These are phyloP conservation scores for Penicillium sp. DNA, from an alignment of 2,329 filamentous ascomycete genomes.

Conservation along the genomic window DNA sequence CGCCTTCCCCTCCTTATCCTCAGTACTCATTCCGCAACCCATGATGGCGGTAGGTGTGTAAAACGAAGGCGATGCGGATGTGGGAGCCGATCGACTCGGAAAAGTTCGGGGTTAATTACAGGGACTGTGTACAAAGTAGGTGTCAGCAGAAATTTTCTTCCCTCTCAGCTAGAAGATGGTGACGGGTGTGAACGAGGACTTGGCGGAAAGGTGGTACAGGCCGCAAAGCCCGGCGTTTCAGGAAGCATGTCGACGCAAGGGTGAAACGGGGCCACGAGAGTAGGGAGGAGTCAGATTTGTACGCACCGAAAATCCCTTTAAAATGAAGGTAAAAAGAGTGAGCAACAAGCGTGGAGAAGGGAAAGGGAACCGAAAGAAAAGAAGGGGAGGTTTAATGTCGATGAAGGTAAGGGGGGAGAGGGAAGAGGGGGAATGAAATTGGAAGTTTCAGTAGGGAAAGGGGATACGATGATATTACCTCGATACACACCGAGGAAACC, in stretches of 20 bases:
- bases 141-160: conserved; percentile 7
- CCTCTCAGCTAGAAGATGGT: conserved; percentile 3
- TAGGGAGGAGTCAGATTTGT: not conserved
- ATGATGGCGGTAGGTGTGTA: conserved; percentile 58
- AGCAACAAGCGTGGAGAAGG: conserved; percentile 5
- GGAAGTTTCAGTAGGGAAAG: conserved; percentile 26
- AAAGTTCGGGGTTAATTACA: conserved; percentile 7
- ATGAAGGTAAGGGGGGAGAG: conserved; percentile 20
- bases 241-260: conserved; percentile 21
- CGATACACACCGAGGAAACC: not conserved
- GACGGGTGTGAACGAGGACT: conserved; percentile 9
- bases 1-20: conserved; percentile 99
- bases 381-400: conserved; percentile 20
- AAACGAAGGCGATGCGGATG: conserved; percentile 12
- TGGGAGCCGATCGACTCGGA: conserved; percentile 11
- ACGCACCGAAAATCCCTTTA: conserved; percentile 10
- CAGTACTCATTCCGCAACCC: conserved; percentile 99
- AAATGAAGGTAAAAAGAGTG: not conserved
- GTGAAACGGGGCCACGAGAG: conserved; percentile 14
- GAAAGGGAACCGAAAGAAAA: conserved; percentile 10
- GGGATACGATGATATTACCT: conserved; percentile 18
- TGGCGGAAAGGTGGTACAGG: conserved; percentile 18
- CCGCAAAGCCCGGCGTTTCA: conserved; percentile 21
- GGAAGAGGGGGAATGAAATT: conserved; percentile 19
- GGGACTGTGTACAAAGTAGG: conserved; percentile 5